A percentile compares a stretch with the other conserved stretches of the same genome.
phyloP scores from a whole-genome alignment of 2,329 filamentous ascomycete species.

The Teratosphaeria viscida region DNA sequence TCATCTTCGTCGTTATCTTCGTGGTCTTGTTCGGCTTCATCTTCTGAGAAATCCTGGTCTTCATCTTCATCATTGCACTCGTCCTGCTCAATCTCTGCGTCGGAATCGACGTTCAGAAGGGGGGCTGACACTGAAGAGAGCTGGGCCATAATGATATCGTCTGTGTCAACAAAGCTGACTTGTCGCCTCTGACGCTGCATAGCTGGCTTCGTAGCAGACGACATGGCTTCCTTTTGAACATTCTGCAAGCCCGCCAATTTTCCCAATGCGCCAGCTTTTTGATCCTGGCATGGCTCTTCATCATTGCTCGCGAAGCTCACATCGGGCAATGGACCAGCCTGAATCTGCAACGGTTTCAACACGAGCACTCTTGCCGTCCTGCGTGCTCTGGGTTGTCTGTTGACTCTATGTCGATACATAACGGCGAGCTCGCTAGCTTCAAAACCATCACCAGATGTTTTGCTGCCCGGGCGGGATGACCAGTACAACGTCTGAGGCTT shows the following conservation, averaged over 20 bases:
- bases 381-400: neutral
- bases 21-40: neutral
- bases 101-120: slow-evolving; percentile 2
- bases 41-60: neutral
- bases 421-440: slow-evolving; percentile 1
- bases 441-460: slow-evolving; percentile 9
- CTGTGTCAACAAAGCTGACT: slow-evolving; percentile 13
- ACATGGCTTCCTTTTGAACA: neutral
- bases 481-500: neutral
- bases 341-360: slow-evolving; percentile 8
- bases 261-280: neutral
- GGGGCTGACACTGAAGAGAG: slow-evolving; percentile 19
- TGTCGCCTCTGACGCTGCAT: neutral
- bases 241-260: neutral
- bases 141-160: slow-evolving; percentile 11
- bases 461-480: neutral
- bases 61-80: slow-evolving; percentile 5
- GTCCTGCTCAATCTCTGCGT: slow-evolving; percentile 6
- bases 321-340: slow-evolving; percentile 17
- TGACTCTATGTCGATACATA: neutral
- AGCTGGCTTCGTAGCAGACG: neutral
- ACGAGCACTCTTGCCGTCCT: neutral
- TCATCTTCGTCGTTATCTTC: neutral
- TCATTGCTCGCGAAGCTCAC: slow-evolving; percentile 12
- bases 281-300: slow-evolving; percentile 4